A percentile compares a stretch with the other conserved stretches of the same genome.
Conservation (phyloP, 108 stramenopile genomes). For the Ochromonas danica region DNA sequence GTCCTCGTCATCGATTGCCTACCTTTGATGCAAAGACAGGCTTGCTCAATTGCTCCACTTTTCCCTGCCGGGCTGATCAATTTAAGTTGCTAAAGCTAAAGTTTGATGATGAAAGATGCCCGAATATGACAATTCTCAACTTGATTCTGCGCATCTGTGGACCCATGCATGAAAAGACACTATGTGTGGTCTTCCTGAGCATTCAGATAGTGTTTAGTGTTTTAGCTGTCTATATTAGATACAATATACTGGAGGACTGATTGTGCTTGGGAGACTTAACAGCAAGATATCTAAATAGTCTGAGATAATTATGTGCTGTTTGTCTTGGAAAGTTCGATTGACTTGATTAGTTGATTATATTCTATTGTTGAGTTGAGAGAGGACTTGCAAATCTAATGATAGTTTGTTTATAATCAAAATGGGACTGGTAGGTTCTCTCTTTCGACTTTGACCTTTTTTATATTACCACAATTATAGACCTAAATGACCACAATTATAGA, state of each 20-base stretch:
- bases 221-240: constrained; percentile 46
- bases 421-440: too few species aligned
- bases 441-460: too few species aligned
- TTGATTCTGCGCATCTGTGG: constrained; percentile 75
- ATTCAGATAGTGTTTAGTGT: constrained; percentile 64
- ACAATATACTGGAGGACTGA: constrained; percentile 26
- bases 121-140: constrained; percentile 93
- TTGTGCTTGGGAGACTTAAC: too few species aligned
- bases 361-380: too few species aligned
- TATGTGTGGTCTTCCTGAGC: constrained; percentile 70
- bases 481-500: too few species aligned
- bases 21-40: constrained; percentile 71
- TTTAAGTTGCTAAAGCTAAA: constrained; percentile 41
- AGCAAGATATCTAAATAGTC: too few species aligned
- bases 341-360: too few species aligned
- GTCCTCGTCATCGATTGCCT: constrained; percentile 93
- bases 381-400: too few species aligned
- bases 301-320: too few species aligned
- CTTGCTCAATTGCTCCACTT: constrained; percentile 73
- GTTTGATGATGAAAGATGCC: constrained; percentile 43
- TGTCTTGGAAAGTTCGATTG: too few species aligned
- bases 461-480: too few species aligned
- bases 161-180: constrained; percentile 76
- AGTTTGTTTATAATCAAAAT: too few species aligned
- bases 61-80: constrained; percentile 44